phyloP scores from a whole-genome alignment of 139 green algal species.

The Volvox africanus region DNA sequence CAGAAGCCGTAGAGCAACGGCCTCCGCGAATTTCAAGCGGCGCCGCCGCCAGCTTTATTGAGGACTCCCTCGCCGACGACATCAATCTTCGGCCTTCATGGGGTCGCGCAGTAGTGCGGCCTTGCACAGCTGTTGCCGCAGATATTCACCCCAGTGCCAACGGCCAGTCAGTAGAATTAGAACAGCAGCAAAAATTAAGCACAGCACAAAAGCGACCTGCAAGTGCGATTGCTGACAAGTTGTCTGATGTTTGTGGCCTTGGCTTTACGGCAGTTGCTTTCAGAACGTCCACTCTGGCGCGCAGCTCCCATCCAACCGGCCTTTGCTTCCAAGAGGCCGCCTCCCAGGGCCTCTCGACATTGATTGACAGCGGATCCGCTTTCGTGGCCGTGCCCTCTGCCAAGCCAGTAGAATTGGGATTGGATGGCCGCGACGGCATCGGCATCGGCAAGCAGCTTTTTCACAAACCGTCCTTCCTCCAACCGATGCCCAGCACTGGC shows the following conservation, averaged over 20 bases:
- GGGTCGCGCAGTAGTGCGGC: not conserved
- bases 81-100: slow-evolving; percentile 29
- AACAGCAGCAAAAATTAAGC: not conserved
- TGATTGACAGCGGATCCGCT: no score
- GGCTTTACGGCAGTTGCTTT: not conserved
- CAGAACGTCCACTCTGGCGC: not conserved
- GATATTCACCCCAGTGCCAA: not conserved
- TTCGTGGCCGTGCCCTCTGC: not conserved
- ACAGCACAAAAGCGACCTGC: not conserved
- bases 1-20: not conserved
- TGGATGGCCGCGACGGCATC: not conserved
- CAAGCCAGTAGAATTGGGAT: not conserved
- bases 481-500: not conserved
- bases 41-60: not conserved
- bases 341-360: not conserved
- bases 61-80: not conserved
- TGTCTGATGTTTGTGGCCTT: not conserved
- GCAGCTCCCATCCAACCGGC: not conserved
- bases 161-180: not conserved
- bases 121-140: not conserved
- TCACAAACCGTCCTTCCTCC: not conserved
- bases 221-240: not conserved
- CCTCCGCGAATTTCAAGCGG: not conserved
- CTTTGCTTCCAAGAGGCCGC: not conserved
- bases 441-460: slow-evolving; percentile 1